Evolutionary conservation across 257 asterid genomes (phyloP).

Genomic region (Solanum chilense): DNA sequence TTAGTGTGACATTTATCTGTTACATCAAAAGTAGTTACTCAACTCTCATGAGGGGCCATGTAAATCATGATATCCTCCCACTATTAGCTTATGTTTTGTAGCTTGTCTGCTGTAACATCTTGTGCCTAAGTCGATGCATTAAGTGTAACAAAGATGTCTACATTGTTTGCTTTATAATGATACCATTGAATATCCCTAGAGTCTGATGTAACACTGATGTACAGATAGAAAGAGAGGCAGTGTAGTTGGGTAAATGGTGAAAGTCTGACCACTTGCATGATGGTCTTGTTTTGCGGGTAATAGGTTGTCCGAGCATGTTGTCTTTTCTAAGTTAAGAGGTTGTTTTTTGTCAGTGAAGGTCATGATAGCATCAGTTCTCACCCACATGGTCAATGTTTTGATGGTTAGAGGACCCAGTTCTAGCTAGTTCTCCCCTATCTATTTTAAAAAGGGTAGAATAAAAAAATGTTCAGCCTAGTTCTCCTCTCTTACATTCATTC

Average conservation of each 20-base stretch:
- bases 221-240: background rate
- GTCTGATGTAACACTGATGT: background rate
- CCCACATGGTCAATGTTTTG: background rate
- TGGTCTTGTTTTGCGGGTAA: background rate
- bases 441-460: too few species aligned
- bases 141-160: background rate
- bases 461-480: background rate
- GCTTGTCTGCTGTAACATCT: background rate
- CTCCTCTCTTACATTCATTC: background rate
- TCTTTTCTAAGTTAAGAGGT: background rate
- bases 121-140: background rate
- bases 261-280: background rate
- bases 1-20: background rate
- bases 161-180: background rate
- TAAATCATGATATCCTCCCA: background rate
- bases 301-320: background rate
- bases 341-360: background rate
- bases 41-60: background rate
- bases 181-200: background rate
- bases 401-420: background rate
- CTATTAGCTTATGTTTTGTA: background rate
- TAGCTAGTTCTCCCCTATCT: background rate
- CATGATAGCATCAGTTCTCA: background rate
- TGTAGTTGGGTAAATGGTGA: background rate
- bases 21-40: background rate